phyloP scores from a whole-genome alignment of 2,329 filamentous ascomycete genomes.

The Trichoderma asperellum region DNA sequence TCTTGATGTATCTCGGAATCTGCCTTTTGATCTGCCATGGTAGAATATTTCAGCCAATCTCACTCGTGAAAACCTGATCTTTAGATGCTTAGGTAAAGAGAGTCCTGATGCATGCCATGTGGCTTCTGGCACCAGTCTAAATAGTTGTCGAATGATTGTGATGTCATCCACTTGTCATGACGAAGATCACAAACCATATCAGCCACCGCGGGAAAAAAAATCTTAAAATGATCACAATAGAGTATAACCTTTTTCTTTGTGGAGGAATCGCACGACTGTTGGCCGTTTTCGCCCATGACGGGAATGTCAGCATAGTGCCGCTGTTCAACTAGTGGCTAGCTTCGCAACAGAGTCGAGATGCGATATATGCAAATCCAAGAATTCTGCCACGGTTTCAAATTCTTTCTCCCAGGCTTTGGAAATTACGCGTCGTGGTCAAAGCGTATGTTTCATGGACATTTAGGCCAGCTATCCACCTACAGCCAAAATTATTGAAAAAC shows the following conservation, averaged over 20 bases:
- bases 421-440: background rate
- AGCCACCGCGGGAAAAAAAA: background rate
- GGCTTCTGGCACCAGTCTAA: background rate
- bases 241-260: background rate
- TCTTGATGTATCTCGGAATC: constrained; percentile 8
- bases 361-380: background rate
- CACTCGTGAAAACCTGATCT: background rate
- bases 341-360: background rate
- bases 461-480: background rate
- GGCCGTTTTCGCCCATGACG: background rate
- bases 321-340: background rate
- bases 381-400: background rate
- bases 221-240: background rate
- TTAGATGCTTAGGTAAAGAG: background rate
- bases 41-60: background rate
- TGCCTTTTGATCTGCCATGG: background rate
- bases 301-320: background rate
- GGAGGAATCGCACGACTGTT: background rate
- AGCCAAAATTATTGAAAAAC: background rate
- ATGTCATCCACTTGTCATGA: constrained; percentile 35
- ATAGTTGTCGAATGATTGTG: constrained; percentile 27
- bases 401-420: background rate
- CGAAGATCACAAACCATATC: background rate
- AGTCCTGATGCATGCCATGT: too few relatives aligned
- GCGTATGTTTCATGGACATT: background rate